Evolutionary conservation across 768 basidiomycete species (phyloP).

Genomic region (Suillus tomentosus): DNA sequence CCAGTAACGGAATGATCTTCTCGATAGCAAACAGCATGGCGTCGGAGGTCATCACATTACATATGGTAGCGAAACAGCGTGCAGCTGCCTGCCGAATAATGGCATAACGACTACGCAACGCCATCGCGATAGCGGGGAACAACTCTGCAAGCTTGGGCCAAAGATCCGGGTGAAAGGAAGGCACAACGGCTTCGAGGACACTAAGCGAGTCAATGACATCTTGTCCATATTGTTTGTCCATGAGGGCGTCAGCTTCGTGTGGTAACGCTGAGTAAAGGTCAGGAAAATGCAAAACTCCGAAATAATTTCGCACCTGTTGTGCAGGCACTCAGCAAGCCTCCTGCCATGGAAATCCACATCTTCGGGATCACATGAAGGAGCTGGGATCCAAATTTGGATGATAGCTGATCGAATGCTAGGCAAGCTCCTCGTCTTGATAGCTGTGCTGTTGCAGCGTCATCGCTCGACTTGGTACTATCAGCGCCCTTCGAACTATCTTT

Average conservation of each 20-base stretch:
- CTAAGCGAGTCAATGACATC: constrained; percentile 93
- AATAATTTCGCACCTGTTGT: constrained; percentile 51
- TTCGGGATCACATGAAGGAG: constrained; percentile 84
- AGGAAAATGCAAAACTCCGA: neutral
- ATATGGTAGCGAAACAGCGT: constrained; percentile 84
- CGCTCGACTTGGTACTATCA: constrained; percentile 44
- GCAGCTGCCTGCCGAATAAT: constrained; percentile 90
- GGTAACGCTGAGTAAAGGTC: constrained; percentile 46
- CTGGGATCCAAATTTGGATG: constrained; percentile 68
- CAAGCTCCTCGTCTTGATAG: constrained; percentile 86
- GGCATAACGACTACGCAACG: constrained; percentile 83
- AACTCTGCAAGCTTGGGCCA: constrained; percentile 68
- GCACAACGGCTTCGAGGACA: constrained; percentile 80
- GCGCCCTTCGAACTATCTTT: constrained; percentile 47
- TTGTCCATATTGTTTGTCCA: constrained; percentile 78
- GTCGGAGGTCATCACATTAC: constrained; percentile 79
- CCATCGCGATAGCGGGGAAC: constrained; percentile 75
- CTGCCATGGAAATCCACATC: constrained; percentile 93
- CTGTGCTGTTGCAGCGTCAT: constrained; percentile 60
- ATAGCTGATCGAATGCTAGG: constrained; percentile 79
- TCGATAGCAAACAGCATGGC: constrained; percentile 93
- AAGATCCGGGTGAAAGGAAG: constrained; percentile 70
- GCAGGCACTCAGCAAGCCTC: constrained; percentile 71
- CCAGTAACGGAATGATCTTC: constrained; percentile 75
- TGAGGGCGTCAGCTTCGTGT: constrained; percentile 59